These are phyloP conservation scores for Aspergillus wentii DNA, from an alignment of 495 filamentous ascomycete genomes.

Conservation along the genomic window DNA sequence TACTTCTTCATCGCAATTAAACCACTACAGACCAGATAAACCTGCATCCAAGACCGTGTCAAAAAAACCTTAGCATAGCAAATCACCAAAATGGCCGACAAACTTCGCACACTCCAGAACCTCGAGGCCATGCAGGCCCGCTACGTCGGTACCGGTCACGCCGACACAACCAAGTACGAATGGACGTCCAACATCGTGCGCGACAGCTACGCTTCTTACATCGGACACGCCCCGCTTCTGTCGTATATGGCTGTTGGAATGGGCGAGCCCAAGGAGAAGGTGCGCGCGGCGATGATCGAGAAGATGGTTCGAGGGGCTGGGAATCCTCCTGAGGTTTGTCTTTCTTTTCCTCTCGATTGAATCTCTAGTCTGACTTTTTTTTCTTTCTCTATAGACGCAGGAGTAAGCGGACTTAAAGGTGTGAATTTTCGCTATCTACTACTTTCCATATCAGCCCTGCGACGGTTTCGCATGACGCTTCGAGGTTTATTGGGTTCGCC, in stretches of 20 bases:
- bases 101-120: slow-evolving; percentile 94
- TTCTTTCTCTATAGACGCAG: neutral
- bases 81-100: slow-evolving; percentile 68
- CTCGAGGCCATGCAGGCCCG: slow-evolving; percentile 93
- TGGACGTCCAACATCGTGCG: slow-evolving; percentile 90
- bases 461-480: too few species aligned
- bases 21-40: neutral
- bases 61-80: neutral
- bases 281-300: slow-evolving; percentile 73
- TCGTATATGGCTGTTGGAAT: slow-evolving; percentile 87
- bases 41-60: neutral
- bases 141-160: slow-evolving; percentile 95
- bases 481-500: too few species aligned
- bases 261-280: slow-evolving; percentile 77
- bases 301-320: slow-evolving; percentile 92
- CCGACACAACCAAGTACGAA: slow-evolving; percentile 94
- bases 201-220: slow-evolving; percentile 75
- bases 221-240: slow-evolving; percentile 85
- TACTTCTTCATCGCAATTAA: neutral
- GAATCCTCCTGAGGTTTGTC: slow-evolving; percentile 64
- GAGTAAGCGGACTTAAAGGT: neutral
- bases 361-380: too few species aligned
- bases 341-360: neutral
- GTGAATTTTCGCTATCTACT: too few species aligned
- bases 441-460: too few species aligned